Conservation (phyloP, 148 eudicot species). For the Nepenthes mirabilis region DNA sequence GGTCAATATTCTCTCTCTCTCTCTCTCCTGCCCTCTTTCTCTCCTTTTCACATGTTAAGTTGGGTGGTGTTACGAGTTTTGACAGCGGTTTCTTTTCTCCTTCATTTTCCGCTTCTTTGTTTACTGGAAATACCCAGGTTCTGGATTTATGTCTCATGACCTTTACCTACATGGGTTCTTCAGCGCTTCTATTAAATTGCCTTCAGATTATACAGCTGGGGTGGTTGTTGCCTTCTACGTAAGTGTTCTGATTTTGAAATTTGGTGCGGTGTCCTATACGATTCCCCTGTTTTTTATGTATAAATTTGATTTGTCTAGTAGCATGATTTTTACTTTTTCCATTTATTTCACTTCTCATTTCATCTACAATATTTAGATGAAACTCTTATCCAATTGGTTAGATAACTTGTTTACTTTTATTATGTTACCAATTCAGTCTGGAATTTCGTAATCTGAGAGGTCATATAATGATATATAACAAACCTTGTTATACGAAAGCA, state of each 20-base stretch:
- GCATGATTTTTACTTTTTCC: not conserved
- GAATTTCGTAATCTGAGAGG: no score
- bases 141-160: conserved; percentile 87
- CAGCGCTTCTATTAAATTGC: conserved; percentile 86
- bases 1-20: conserved; percentile 16
- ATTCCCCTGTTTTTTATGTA: not conserved
- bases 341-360: no score
- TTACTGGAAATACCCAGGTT: conserved; percentile 27
- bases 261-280: not conserved
- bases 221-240: conserved; percentile 95
- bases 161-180: conserved; percentile 75
- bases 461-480: no score
- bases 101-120: not conserved
- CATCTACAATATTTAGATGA: no score
- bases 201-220: conserved; percentile 92
- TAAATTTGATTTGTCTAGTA: not conserved
- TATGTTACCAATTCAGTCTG: no score
- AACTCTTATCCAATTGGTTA: no score
- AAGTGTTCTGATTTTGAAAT: conserved; percentile 11
- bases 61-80: not conserved
- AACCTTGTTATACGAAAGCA: no score
- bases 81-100: conserved; percentile 1
- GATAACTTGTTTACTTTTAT: no score
- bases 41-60: not conserved
- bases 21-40: not conserved